Conservation (phyloP, 225 moss, liverwort and hornwort genomes). For the Physcomitrium patens region DNA sequence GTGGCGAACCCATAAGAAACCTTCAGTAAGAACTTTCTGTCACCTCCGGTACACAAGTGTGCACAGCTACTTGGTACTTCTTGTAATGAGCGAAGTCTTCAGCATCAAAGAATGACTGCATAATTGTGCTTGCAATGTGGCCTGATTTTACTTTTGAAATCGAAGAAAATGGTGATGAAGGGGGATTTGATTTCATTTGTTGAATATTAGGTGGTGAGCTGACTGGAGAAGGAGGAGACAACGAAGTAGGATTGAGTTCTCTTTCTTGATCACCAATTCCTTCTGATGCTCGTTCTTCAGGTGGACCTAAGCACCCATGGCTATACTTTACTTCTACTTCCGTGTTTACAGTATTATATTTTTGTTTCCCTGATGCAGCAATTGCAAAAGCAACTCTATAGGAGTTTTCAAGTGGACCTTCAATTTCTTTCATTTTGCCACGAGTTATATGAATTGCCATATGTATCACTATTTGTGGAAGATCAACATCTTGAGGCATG, state of each 20-base stretch:
- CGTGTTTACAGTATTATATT: not conserved
- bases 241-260: not conserved
- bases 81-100: slow-evolving; percentile 74
- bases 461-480: slow-evolving; percentile 46
- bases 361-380: slow-evolving; percentile 52
- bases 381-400: slow-evolving; percentile 61
- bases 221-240: not conserved
- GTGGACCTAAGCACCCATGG: slow-evolving; percentile 21
- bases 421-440: slow-evolving; percentile 52
- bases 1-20: slow-evolving; percentile 73
- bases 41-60: slow-evolving; percentile 62
- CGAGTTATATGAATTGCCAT: slow-evolving; percentile 52
- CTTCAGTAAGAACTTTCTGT: slow-evolving; percentile 57
- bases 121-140: slow-evolving; percentile 53
- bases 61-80: slow-evolving; percentile 77
- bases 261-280: not conserved
- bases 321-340: slow-evolving; percentile 24
- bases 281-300: slow-evolving; percentile 19
- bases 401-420: slow-evolving; percentile 55
- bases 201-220: not conserved
- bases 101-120: slow-evolving; percentile 63
- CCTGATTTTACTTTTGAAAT: slow-evolving; percentile 16
- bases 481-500: slow-evolving; percentile 40
- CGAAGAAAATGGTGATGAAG: not conserved
- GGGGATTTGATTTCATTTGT: not conserved